Evolutionary conservation across 2,329 filamentous ascomycete species (phyloP), one percentile per base, ranked within the genome.

Genomic region (Alternaria tenuissima): DNA sequence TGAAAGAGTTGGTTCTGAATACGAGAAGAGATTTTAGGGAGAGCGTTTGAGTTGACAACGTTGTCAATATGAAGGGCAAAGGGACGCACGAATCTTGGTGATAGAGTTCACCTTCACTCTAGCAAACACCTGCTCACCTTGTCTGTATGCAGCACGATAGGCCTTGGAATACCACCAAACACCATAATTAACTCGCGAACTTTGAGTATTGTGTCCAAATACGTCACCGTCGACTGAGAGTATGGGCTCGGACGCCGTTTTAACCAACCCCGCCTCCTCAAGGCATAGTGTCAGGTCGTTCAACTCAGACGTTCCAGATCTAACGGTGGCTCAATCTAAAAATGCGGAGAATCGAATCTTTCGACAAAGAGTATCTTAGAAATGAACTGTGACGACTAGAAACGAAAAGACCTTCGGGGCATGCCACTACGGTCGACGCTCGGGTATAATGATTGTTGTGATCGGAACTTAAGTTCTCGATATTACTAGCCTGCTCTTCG

Each of bases 41-140:
- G 38, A 28, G 48, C 14, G 39, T 52, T 41, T 20, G 22, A 52
- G 16, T 20, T 38, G 16, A n/a, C 18, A 11, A 30, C 16, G 12
- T 39, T 41, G 48, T 32, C 48, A n/a, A 52, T 22, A 7, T 41
- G n/a, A 52, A 52, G 34, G 34, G 34, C 34, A 39, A 39, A 39
- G 34, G 46, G 3, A 6, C 48, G 11, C 32, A 12, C 32, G 12
- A n/a, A 4, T 28, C 32, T 39, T 52, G 11, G 34, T 11, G 7
- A 22, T 22, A 14, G 12, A 52, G 22, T 9, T 12, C 0, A 34
- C 26, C 48, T 18, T 28, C 30, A 49, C 46, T 20, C 11, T 30
- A 14, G 30, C 7, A 48, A 49, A 49, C 22, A 24, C 8, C 46
- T 49, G 12, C 7, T 36, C 20, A 24, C 12, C 20, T 1, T 8